Conservation (phyloP, 371 early-diverging fungal genomes). For the Rhizomucor pusillus region DNA sequence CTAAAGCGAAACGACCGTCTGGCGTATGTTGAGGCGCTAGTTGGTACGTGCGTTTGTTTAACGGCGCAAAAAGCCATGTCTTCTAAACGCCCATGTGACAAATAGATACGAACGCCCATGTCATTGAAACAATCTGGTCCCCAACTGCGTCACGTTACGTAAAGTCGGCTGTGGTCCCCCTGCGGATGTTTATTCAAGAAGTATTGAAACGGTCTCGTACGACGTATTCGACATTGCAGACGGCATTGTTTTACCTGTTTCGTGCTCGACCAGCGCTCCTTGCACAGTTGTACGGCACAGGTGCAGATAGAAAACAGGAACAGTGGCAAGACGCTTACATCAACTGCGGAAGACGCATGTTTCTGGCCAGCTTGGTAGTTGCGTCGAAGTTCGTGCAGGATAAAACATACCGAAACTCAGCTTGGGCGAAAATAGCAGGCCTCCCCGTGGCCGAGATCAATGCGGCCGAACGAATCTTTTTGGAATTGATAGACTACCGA, state of each 20-base stretch:
- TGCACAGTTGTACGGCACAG: conserved; percentile 18
- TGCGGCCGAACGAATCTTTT: conserved; percentile 72
- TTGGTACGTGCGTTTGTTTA: conserved; percentile 36
- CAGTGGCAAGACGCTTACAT: conserved; percentile 35
- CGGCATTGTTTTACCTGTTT: conserved; percentile 70
- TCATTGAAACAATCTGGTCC: conserved; percentile 63
- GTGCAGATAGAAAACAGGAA: conserved; percentile 1
- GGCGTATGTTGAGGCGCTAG: conserved; percentile 52
- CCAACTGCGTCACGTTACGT: conserved; percentile 24
- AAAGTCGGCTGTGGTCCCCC: conserved; percentile 56
- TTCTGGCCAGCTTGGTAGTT: conserved; percentile 71
- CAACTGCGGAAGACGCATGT: conserved; percentile 76
- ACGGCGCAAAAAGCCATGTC: neutral
- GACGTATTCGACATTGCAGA: conserved; percentile 78
- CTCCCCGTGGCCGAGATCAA: conserved; percentile 72
- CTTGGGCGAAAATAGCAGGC: conserved; percentile 80
- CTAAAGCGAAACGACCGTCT: conserved; percentile 19
- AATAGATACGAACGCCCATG: conserved; percentile 56
- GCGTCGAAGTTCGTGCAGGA: conserved; percentile 82
- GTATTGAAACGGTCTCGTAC: conserved; percentile 73
- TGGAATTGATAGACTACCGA: conserved; percentile 69
- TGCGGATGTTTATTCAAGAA: conserved; percentile 74
- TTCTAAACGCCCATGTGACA: neutral
- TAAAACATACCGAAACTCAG: conserved; percentile 75
- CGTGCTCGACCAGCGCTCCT: conserved; percentile 41